These are phyloP conservation scores for Lasiodiplodia citricola DNA, from an alignment of 2,329 filamentous ascomycete genomes.

Conservation along the genomic window DNA sequence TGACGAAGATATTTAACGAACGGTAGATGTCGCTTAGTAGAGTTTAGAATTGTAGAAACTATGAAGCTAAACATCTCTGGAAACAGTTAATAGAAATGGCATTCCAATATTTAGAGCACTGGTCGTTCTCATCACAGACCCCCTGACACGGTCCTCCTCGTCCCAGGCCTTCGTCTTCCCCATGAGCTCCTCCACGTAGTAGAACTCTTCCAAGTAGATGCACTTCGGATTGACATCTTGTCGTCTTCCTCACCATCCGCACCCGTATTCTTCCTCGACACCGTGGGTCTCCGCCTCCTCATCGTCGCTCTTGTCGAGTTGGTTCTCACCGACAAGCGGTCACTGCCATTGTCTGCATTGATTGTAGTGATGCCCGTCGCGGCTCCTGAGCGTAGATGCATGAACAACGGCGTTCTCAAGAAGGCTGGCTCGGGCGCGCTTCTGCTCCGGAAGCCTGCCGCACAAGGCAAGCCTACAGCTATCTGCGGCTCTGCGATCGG, in stretches of 20 bases:
- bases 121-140: not conserved
- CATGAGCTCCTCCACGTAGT: conserved; percentile 14
- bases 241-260: conserved; percentile 10
- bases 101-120: not conserved
- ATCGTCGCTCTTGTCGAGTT: conserved; percentile 9
- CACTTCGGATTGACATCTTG: conserved; percentile 15
- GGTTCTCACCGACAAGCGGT: conserved; percentile 12
- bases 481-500: conserved; percentile 30
- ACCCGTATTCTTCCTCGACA: not conserved
- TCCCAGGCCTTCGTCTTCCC: not conserved
- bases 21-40: not conserved
- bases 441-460: conserved; percentile 30
- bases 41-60: not conserved
- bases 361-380: not conserved
- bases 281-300: not conserved
- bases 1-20: not conserved
- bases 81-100: not conserved
- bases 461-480: conserved; percentile 31
- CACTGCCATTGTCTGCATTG: not conserved
- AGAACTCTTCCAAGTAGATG: conserved; percentile 17
- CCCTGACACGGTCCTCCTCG: conserved; percentile 3
- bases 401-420: conserved; percentile 26
- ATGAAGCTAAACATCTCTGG: not conserved
- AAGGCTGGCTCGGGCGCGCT: conserved; percentile 31
- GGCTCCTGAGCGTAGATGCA: conserved; percentile 27